Evolutionary conservation across 805 yeast species (phyloP).

Genomic region (Dipodascus geniculatus): DNA sequence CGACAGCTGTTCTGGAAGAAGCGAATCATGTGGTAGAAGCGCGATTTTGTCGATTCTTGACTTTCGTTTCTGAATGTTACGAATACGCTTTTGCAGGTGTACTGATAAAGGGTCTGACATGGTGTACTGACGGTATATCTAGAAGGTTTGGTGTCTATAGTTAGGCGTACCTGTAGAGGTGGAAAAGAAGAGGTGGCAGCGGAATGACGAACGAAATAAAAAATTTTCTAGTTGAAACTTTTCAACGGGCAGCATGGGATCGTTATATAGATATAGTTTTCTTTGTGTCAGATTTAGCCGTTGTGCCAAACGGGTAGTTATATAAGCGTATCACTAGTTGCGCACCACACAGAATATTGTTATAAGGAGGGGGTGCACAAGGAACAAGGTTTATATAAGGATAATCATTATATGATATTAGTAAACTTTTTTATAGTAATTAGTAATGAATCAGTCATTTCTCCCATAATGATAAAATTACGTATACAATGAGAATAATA

Average conservation of each 20-base stretch:
- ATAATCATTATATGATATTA: no score
- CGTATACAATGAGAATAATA: no score
- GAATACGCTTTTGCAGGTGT: slow-evolving; percentile 22
- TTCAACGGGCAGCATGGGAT: not conserved
- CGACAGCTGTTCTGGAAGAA: slow-evolving; percentile 26
- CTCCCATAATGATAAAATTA: no score
- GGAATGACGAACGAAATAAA: no score
- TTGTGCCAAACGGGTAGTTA: no score
- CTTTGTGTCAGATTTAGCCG: no score
- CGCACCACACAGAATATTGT: no score
- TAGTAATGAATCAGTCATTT: not conserved
- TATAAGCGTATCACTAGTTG: no score
- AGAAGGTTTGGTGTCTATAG: no score
- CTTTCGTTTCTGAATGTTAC: slow-evolving; percentile 27
- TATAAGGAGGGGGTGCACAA: no score
- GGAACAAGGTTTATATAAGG: not conserved
- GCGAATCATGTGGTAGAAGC: slow-evolving; percentile 19
- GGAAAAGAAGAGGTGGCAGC: not conserved
- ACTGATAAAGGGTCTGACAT: slow-evolving; percentile 11
- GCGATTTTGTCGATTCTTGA: slow-evolving; percentile 26
- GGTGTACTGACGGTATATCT: not conserved
- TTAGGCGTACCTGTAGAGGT: no score
- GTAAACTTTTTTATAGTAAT: not conserved
- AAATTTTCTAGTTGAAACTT: not conserved
- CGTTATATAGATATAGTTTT: no score